Evolutionary conservation across 1,284 basidiomycete species (phyloP), one percentile per base, ranked within the genome.

Genomic region (Trametes hirsuta): DNA sequence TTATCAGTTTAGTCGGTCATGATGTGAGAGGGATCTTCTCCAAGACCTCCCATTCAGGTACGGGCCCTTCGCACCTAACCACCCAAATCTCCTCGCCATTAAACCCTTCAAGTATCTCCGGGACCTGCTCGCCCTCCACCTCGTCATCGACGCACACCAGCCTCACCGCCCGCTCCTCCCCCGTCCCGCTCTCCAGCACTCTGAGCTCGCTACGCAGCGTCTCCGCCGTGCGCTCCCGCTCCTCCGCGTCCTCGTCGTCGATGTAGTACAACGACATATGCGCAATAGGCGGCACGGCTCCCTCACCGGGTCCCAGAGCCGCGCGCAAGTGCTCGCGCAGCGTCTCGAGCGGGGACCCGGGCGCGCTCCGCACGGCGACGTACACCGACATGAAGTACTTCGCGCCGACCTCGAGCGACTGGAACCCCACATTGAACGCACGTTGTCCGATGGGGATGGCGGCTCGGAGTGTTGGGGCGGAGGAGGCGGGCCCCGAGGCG

Each of bases 231-330:
- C 65, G 68, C 34, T 62, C 63, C 2, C 82, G 74, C 58, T 79
- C 71, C 9, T 68, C 72, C 9, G 76, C 76, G 64, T 91, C 86
- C 25, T 78, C 76, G 55, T 90, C 84, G 30, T 77, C 78, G 61
- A 91, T 84, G 68, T 92, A 92, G 65, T 82, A 85, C 61, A 92
- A 62, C 39, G 90, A 92, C 64, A 90, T 63, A 70, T 92, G 90
- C 12, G 89, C 86, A 62, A 84, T 85, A 39, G 76, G 73, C 0
- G 87, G 86, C 1, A 74, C 67, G 0, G 81, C 77, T 30, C 77
- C 71, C 15, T 80, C 65, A 4, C 74, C 18, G 18, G 18, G 18
- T 18, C 18, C 75, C 5, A 90, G 72, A 14, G 67, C 67, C 4
- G 67, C 66, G 61, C 81, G 77, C 10, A 91, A 75, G 18, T 76